Base-by-base conservation (phyloP, 1,139 yeast species). In the Yamadazyma sp. region DNA sequence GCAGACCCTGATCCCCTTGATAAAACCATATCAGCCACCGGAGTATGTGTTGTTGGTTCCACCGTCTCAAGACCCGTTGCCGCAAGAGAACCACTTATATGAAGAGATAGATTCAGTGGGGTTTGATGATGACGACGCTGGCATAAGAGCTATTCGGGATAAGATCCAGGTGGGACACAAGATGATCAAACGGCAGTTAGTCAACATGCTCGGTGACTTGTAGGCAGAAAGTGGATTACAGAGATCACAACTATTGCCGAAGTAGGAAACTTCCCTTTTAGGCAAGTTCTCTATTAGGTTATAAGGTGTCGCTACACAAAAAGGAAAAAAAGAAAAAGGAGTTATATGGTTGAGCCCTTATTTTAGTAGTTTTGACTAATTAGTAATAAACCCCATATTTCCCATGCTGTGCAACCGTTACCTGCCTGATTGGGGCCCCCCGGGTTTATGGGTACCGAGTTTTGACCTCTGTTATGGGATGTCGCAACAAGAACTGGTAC, bases 1-100 rank as follows among this genome's bases (percentile, higher is more conserved):
- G 7, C 33, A 40, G 36, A 58, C 56, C 24, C 54, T 42, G 37
- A 45, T 54, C 11, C 53, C 59, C 11, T 33, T 45, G 2, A 39
- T 56, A 14, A 52, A 41, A 36, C 58, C 55, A 10, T 47, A 46
- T 37, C 38, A 37, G 14, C 39, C 50, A 3, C 53, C 55, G 7
- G 54, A 50, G 33, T 54, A 55, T 40, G 29, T 37, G 17, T 36
- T 44, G 23, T 34, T 34, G n/a, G 10, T 15, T 9, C 41, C 38
- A 14, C 17, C 10, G 17, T 10, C 26, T 12, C 28, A 32, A 15
- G 31, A 18, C 27, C 28, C 8, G 20, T 14, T n/a, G n/a, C 24
- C 26, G 8, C 26, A 31, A 31, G 23, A 22, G 11, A 26, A 31
- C 23, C 9, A 23, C 10, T 4, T 10, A 3, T 29, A 29, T 14